phyloP scores from a whole-genome alignment of 2,329 filamentous ascomycete genomes.

The Sporothrix curviconia region DNA sequence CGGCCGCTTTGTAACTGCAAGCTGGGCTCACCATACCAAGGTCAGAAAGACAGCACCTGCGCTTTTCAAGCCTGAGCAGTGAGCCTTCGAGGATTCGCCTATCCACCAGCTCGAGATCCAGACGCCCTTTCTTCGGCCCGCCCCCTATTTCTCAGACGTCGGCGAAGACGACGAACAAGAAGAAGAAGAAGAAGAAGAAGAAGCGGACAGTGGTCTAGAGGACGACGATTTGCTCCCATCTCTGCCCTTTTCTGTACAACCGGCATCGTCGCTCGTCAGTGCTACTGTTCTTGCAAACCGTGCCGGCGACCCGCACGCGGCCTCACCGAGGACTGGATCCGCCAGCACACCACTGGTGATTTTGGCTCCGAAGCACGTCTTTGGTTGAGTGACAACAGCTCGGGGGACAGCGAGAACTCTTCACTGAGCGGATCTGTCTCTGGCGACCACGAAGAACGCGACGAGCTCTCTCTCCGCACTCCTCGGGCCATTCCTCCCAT shows the following conservation, averaged over 20 bases:
- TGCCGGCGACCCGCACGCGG: slow-evolving; percentile 53
- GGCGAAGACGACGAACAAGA: slow-evolving; percentile 30
- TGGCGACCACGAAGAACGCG: slow-evolving; percentile 38
- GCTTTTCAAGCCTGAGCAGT: slow-evolving; percentile 49
- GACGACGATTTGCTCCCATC: slow-evolving; percentile 19
- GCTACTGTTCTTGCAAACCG: slow-evolving; percentile 59
- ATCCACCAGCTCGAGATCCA: slow-evolving; percentile 56
- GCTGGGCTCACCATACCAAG: slow-evolving; percentile 85
- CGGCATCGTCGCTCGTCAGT: slow-evolving; percentile 34
- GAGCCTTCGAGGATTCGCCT: slow-evolving; percentile 52
- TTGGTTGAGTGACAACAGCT: slow-evolving; percentile 78
- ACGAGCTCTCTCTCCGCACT: slow-evolving; percentile 14
- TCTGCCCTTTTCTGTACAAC: slow-evolving; percentile 15
- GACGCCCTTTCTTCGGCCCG: slow-evolving; percentile 56
- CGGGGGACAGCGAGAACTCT: slow-evolving; percentile 66
- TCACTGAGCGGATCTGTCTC: slow-evolving; percentile 62
- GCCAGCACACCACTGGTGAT: slow-evolving; percentile 70
- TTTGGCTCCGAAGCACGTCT: slow-evolving; percentile 64
- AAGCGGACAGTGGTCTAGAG: slow-evolving; percentile 20
- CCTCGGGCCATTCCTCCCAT: slow-evolving; percentile 7
- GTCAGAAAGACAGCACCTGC: slow-evolving; percentile 47
- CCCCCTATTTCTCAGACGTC: slow-evolving; percentile 36
- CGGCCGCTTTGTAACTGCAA: slow-evolving; percentile 59
- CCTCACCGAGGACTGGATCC: slow-evolving; percentile 79
- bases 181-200: slow-evolving; percentile 27